Conservation (phyloP, 768 basidiomycete species). For the Punctularia strigosozonata region DNA sequence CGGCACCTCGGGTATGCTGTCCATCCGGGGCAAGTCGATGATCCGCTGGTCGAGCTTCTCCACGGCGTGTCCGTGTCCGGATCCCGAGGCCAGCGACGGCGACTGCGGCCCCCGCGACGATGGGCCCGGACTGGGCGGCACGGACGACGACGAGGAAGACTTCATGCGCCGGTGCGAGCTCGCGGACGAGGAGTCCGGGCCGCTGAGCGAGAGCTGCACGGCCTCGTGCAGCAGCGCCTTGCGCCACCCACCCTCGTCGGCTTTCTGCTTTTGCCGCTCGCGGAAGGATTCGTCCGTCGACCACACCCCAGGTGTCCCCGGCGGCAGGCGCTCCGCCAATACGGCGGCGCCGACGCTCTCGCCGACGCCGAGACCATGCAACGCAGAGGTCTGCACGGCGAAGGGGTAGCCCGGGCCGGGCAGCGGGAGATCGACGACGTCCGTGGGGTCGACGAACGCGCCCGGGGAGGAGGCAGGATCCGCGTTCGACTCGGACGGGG, state of each 20-base stretch:
- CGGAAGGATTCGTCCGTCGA: no score
- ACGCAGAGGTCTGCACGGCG: conserved; percentile 62
- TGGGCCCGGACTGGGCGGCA: not conserved
- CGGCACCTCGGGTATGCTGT: conserved; percentile 6
- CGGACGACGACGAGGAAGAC: conserved; percentile 26
- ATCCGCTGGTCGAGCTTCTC: conserved; percentile 29
- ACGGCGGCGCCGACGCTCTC: conserved; percentile 67
- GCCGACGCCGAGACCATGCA: conserved; percentile 60
- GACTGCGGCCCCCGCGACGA: no score
- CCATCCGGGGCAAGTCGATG: conserved; percentile 23
- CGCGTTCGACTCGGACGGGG: conserved; percentile 27
- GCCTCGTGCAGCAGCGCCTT: conserved; percentile 67
- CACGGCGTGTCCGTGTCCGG: not conserved
- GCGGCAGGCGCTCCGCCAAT: conserved; percentile 66
- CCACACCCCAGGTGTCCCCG: conserved; percentile 48
- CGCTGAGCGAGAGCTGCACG: conserved; percentile 64
- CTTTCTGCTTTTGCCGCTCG: no score
- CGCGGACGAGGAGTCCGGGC: conserved; percentile 34
- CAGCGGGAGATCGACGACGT: conserved; percentile 68
- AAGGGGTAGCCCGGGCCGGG: conserved; percentile 61
- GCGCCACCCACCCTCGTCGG: conserved; percentile 60
- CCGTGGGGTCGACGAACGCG: conserved; percentile 76
- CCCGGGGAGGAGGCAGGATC: conserved; percentile 77
- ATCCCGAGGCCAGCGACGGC: no score
- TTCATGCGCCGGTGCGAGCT: conserved; percentile 16